phyloP scores from a whole-genome alignment of 1,139 yeast genomes.

The Nakaseomyces kungkrabaensis region DNA sequence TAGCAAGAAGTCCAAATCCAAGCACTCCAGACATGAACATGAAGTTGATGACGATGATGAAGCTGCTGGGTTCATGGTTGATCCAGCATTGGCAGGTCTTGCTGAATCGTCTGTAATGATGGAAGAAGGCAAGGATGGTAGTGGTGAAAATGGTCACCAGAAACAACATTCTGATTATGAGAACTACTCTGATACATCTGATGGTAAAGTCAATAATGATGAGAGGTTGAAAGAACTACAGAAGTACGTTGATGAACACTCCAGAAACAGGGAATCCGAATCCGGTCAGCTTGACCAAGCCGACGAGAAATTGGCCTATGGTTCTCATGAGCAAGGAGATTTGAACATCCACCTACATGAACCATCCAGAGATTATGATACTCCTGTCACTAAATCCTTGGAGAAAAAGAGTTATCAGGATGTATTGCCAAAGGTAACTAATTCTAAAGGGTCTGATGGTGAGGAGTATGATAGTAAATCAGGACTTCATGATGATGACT shows the following conservation, averaged over 20 bases:
- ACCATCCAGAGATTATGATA: not conserved
- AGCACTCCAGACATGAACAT: not conserved
- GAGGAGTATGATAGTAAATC: slow-evolving; percentile 9
- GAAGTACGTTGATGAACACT: not conserved
- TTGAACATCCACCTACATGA: slow-evolving; percentile 1
- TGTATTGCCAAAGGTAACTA: slow-evolving; percentile 4
- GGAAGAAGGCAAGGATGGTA: not conserved
- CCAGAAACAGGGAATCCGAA: not conserved
- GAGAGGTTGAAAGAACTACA: slow-evolving; percentile 1
- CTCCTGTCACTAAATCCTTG: not conserved
- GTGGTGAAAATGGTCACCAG: not conserved
- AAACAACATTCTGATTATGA: not conserved
- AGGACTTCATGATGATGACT: not conserved
- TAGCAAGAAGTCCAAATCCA: not conserved
- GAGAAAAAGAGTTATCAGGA: slow-evolving; percentile 3
- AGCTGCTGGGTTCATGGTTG: not conserved
- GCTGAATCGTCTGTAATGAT: not conserved
- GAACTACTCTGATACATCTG: not conserved
- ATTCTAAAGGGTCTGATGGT: slow-evolving; percentile 11
- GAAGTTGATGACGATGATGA: not conserved
- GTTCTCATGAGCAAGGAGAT: not conserved
- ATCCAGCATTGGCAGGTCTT: not conserved
- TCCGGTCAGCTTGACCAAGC: not conserved
- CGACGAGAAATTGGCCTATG: not conserved
- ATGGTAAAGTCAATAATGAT: not conserved